Evolutionary conservation across 257 asterid genomes (phyloP), one percentile per base, ranked within the genome.

Genomic region (Lantana camara): DNA sequence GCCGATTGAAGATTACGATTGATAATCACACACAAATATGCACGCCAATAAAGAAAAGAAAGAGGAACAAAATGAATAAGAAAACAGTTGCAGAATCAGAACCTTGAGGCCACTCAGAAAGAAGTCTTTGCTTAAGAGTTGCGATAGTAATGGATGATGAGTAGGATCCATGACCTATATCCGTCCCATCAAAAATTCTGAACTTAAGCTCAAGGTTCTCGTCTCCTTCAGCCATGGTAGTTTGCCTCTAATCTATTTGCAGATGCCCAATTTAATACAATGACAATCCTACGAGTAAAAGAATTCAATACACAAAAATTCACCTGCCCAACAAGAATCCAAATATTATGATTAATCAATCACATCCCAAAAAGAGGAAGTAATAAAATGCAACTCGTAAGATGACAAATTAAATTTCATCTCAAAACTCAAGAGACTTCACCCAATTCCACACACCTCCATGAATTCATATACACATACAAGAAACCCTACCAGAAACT

Each of bases 71-170:
- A n/a, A n/a, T n/a, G n/a, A n/a, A n/a, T n/a, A n/a, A n/a, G 32
- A 27, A 27, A 27, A 27, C 1, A 44, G 17, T 9, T 17, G 19
- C 23, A 53, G 70, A 76, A 40, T 40, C 21, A 57, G 27, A 52
- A 86, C 88, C 95, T 77, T 84, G 95, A 77, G 86, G 91, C 90
- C 90, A 83, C 69, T 81, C 79, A 21, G 85, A 74, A 69, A 81
- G 70, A 64, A 83, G 84, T 69, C 76, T 67, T 64, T 81, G 85
- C 66, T 80, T 85, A 57, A 83, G 84, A 45, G 73, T 49, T 24
- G 82, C 79, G 68, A 81, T 42, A 16, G 83, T 66, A 46, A 72
- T 71, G 32, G 91, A 83, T 5, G 83, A 67, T 20, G 77, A 47
- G 72, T 86, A 83, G 41, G 82, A 70, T 34, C 77, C 77, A 42